Base-by-base conservation (phyloP, 2,329 filamentous ascomycete genomes). In the Pyrenophora seminiperda region DNA sequence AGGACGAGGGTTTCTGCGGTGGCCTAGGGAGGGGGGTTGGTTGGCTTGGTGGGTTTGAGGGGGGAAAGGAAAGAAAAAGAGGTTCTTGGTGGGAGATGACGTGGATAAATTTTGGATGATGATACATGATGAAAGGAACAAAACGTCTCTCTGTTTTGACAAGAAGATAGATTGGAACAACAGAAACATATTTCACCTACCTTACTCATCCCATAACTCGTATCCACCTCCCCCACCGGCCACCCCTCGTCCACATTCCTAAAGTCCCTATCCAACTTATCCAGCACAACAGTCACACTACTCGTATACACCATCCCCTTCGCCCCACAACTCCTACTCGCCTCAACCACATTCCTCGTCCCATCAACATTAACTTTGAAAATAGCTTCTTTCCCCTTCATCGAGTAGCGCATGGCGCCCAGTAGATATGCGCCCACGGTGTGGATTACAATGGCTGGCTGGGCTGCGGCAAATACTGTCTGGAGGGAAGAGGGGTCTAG, bases 151-250 rank as follows among this genome's bases (percentile, higher is more conserved):
- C n/a, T 11, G n/a, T 7, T n/a, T 41, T 15, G 38, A 15, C 20
- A 31, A 22, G 20, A 32, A 31, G 31, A 33, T 18, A 7, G 14
- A 20, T 13, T 17, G 13, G 32, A 51, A 30, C 41, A 18, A 20
- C 9, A 24, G 13, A 36, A 51, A 30, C 41, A 18, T 36, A 42
- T 36, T 20, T 11, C 22, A 41, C 66, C 49, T 59, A 89, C 89
- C 84, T 97, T 97, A 11, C 91, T 95, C 75, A 92, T 87, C 22
- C 91, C 91, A 75, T 97, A 97, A 74, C 92, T 87, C 60, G 84
- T 75, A 52, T 82, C 81, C 24, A 89, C 89, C 38, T 84, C 81
- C 43, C 94, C 86, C 41, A 88, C 81, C 20, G 90, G 90, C 81
- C 88, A 91, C 38, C 82, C 79, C 79, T 97, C 93, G 73, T 92